phyloP scores from a whole-genome alignment of 352 stramenopile species.

The Phytophthora sp. region DNA sequence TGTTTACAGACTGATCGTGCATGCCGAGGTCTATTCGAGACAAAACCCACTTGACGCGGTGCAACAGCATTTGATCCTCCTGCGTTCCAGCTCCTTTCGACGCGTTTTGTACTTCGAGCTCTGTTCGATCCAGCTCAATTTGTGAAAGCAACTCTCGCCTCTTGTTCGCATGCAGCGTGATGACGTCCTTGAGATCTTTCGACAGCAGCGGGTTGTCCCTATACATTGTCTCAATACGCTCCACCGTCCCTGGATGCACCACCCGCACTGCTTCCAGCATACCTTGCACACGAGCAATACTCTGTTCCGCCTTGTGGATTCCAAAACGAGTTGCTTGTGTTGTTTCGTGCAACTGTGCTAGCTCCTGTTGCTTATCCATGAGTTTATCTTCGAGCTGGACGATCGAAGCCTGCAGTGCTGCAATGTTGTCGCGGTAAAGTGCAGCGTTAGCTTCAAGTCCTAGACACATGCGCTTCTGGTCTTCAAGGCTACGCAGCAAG shows the following conservation, averaged over 20 bases:
- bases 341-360: conserved; percentile 58
- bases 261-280: conserved; percentile 74
- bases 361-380: conserved; percentile 69
- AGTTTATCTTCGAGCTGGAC: conserved; percentile 60
- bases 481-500: conserved; percentile 67
- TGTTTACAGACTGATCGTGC: conserved; percentile 10
- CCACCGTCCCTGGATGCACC: conserved; percentile 72
- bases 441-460: conserved; percentile 62
- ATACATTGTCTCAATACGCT: conserved; percentile 73
- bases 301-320: conserved; percentile 76
- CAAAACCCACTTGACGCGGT: conserved; percentile 82
- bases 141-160: conserved; percentile 53
- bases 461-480: conserved; percentile 81
- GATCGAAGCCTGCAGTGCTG: conserved; percentile 61
- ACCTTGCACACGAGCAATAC: conserved; percentile 68
- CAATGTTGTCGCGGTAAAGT: conserved; percentile 69
- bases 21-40: conserved; percentile 62
- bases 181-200: conserved; percentile 67
- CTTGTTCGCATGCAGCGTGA: conserved; percentile 51
- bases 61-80: conserved; percentile 71
- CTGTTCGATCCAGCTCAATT: conserved; percentile 60
- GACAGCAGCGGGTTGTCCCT: conserved; percentile 69
- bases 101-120: conserved; percentile 60
- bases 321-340: conserved; percentile 73
- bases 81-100: conserved; percentile 21